These are phyloP conservation scores for Penicillium riverlandense DNA, from an alignment of 495 filamentous ascomycete species.

Conservation along the genomic window DNA sequence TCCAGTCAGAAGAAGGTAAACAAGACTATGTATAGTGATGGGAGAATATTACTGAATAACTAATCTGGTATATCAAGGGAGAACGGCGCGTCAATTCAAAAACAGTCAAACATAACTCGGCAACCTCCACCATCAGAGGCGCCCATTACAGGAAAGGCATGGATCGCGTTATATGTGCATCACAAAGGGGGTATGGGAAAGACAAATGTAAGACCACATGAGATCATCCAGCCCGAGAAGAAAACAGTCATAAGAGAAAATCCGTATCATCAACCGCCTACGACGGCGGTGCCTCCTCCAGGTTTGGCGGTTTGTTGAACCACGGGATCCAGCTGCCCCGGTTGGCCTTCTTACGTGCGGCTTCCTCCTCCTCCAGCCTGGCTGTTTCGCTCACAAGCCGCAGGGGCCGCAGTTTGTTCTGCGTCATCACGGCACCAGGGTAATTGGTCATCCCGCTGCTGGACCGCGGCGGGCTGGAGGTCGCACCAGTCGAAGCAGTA, in stretches of 20 bases:
- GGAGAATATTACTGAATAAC: too few species aligned
- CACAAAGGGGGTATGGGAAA: slow-evolving; percentile 24
- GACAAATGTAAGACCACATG: slow-evolving; percentile 18
- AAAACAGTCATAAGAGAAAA: not conserved
- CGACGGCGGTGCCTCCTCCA: slow-evolving; percentile 10
- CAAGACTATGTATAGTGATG: too few species aligned
- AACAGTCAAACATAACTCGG: slow-evolving; percentile 8
- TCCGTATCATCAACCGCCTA: not conserved
- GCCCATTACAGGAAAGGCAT: slow-evolving; percentile 11
- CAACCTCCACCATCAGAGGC: slow-evolving; percentile 7
- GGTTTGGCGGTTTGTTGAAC: slow-evolving; percentile 34
- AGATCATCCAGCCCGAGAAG: slow-evolving; percentile 14
- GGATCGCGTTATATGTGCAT: slow-evolving; percentile 19
- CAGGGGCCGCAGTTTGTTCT: slow-evolving; percentile 77
- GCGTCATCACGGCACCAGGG: slow-evolving; percentile 54
- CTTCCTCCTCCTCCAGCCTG: slow-evolving; percentile 37
- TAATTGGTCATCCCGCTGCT: slow-evolving; percentile 49
- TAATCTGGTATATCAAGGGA: too few species aligned
- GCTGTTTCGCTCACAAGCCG: slow-evolving; percentile 60
- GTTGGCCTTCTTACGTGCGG: slow-evolving; percentile 52
- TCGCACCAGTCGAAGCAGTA: slow-evolving; percentile 38
- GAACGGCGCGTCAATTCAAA: slow-evolving; percentile 3
- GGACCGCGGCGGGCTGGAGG: slow-evolving; percentile 49
- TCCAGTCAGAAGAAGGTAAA: too few species aligned
- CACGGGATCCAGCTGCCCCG: slow-evolving; percentile 56